These are phyloP conservation scores for Leishmania tropica DNA, from an alignment of 208 protist genomes.

Conservation along the genomic window DNA sequence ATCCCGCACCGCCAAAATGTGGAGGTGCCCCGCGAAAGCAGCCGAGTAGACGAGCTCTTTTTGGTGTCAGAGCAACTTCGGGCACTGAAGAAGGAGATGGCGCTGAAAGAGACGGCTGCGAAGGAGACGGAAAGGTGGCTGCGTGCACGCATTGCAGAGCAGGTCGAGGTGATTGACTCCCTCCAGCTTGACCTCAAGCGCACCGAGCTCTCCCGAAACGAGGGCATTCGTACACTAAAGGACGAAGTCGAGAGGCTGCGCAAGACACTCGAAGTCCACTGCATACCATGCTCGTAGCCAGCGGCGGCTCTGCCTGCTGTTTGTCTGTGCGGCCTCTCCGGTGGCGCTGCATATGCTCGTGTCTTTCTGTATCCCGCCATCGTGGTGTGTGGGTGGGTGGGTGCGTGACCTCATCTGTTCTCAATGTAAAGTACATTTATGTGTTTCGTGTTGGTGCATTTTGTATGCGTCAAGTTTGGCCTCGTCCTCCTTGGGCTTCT, in stretches of 20 bases:
- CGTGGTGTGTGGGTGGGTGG: background rate
- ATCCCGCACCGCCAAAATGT: conserved; percentile 73
- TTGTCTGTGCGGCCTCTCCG: too few species aligned
- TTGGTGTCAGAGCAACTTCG: conserved; percentile 50
- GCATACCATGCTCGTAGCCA: conserved; percentile 35
- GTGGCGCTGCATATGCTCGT: background rate
- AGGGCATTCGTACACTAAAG: conserved; percentile 46
- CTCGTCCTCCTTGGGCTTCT: background rate
- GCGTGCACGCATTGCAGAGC: conserved; percentile 72
- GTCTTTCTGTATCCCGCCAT: background rate
- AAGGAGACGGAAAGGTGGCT: conserved; percentile 72
- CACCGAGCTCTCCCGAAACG: conserved; percentile 37
- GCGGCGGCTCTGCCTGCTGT: background rate
- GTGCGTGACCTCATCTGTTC: background rate
- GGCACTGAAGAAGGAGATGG: conserved; percentile 44
- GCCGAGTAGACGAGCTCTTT: conserved; percentile 36
- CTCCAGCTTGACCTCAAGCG: conserved; percentile 63
- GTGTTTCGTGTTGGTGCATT: background rate
- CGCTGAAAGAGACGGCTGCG: conserved; percentile 44
- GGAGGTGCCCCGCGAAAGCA: conserved; percentile 31
- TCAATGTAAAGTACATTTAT: conserved; percentile 6
- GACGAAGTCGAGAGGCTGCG: conserved; percentile 64
- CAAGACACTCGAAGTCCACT: conserved; percentile 80
- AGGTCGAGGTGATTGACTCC: conserved; percentile 72
- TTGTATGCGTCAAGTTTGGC: background rate